These are phyloP conservation scores for Trichoderma brevicompactum DNA, from an alignment of 2,329 filamentous ascomycete species.

Conservation along the genomic window DNA sequence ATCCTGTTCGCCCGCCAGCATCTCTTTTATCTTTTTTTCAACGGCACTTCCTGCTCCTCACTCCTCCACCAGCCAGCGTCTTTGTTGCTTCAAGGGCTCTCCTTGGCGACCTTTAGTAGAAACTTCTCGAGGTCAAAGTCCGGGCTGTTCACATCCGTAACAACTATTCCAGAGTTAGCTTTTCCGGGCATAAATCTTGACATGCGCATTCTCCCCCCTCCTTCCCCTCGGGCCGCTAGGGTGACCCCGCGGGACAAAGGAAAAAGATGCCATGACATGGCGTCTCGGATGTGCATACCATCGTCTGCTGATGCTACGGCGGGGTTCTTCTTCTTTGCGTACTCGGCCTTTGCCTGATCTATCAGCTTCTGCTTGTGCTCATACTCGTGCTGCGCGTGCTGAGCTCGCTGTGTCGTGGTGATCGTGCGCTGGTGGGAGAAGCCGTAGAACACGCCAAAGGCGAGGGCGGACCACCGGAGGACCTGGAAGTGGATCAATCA, in stretches of 20 bases:
- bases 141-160: conserved; percentile 74
- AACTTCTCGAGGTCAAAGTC: conserved; percentile 93
- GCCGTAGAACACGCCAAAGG: conserved; percentile 91
- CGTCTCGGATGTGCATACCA: conserved; percentile 36
- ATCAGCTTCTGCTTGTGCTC: conserved; percentile 91
- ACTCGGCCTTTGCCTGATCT: conserved; percentile 89
- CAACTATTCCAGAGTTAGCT: conserved; percentile 36
- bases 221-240: neutral
- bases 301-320: conserved; percentile 42
- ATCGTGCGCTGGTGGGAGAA: conserved; percentile 90
- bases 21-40: neutral
- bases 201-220: neutral
- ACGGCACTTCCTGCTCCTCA: conserved; percentile 2
- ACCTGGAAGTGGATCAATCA: conserved; percentile 65
- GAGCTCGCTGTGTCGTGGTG: conserved; percentile 69
- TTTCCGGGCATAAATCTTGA: neutral
- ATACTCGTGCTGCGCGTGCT: conserved; percentile 79
- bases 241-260: conserved; percentile 17
- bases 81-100: conserved; percentile 51
- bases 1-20: conserved; percentile 19
- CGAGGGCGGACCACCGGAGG: conserved; percentile 93
- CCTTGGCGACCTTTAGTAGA: conserved; percentile 65
- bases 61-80: conserved; percentile 13
- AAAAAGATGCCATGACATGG: neutral
- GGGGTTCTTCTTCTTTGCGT: conserved; percentile 72